A percentile compares a stretch with the other conserved stretches of the same genome.
phyloP scores from a whole-genome alignment of 345 rosid genomes.

The Psidium friedrichsthalianum region DNA sequence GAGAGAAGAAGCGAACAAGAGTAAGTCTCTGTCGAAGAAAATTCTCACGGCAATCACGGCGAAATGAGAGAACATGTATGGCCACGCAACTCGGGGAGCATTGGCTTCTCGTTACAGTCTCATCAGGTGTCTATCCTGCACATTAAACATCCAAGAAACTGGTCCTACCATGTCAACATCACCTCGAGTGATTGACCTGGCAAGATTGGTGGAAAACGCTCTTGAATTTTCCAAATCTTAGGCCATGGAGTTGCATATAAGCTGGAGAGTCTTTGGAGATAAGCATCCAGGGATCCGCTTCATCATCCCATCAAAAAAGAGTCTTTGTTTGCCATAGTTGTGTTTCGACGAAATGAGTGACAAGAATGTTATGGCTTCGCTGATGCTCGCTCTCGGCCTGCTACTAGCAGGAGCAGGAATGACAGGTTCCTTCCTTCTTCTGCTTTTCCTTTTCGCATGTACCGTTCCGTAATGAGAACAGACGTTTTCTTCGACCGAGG shows the following conservation, averaged over 20 bases:
- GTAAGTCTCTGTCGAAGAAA: neutral
- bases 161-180: neutral
- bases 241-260: neutral
- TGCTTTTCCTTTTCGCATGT: neutral
- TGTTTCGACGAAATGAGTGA: neutral
- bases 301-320: neutral
- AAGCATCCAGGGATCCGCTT: neutral
- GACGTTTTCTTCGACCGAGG: neutral
- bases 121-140: neutral
- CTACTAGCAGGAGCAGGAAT: neutral
- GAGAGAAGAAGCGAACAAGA: neutral
- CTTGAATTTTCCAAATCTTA: neutral
- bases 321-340: neutral
- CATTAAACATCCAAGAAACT: neutral
- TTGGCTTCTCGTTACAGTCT: neutral
- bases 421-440: neutral
- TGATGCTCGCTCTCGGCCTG: neutral
- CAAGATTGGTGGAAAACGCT: neutral
- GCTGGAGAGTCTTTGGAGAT: neutral
- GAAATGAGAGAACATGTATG: neutral
- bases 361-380: neutral
- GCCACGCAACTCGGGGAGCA: neutral
- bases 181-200: neutral
- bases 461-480: neutral
- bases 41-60: neutral